Base-by-base conservation (phyloP, 495 filamentous ascomycete species). In the Glutinoglossum americanum region DNA sequence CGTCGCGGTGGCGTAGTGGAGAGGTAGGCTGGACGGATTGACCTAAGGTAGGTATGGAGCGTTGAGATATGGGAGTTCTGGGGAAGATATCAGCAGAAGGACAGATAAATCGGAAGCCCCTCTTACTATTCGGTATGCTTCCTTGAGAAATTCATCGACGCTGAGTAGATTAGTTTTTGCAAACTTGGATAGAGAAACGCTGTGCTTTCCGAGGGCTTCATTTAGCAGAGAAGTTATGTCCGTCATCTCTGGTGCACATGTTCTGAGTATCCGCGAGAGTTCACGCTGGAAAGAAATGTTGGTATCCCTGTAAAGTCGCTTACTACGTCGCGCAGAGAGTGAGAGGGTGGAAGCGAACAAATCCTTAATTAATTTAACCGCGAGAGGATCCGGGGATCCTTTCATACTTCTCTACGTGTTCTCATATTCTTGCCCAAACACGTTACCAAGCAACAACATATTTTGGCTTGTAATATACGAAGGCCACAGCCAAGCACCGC, bases 81-180 rank as follows among this genome's bases (percentile, higher is more conserved):
- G 57, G 58, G 19, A 32, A 21, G 2, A 13, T 10, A 57, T n/a
- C 58, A 58, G 55, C 37, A 55, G 35, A 0, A 49, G 54, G 11
- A 49, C 6, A 58, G 39, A 51, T 21, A 30, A 39, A 28, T 54
- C 17, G 26, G 53, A 45, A 25, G 28, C 56, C 26, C 25, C 55
- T 64, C 80, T 65, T 70, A 93, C 92, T 63, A 98, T 98, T 69
- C 82, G 78, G 70, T 94, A 87, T 51, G 92, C 92, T 72, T 97
- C 93, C 69, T 92, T 89, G 33, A 98, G 75, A 67, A 97, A 98
- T 70, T 87, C 85, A 66, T 96, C 87, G 54, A 85, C 72, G 41
- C 69, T 71, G 37, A 76, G 67, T 7, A 75, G 64, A 53, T 68
- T 67, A 54, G 68, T 71, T 23, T 66, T 62, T 30, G 68, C 63